These are phyloP conservation scores for Quercus aquifolioides DNA, from an alignment of 306 rosid species.

Conservation along the genomic window DNA sequence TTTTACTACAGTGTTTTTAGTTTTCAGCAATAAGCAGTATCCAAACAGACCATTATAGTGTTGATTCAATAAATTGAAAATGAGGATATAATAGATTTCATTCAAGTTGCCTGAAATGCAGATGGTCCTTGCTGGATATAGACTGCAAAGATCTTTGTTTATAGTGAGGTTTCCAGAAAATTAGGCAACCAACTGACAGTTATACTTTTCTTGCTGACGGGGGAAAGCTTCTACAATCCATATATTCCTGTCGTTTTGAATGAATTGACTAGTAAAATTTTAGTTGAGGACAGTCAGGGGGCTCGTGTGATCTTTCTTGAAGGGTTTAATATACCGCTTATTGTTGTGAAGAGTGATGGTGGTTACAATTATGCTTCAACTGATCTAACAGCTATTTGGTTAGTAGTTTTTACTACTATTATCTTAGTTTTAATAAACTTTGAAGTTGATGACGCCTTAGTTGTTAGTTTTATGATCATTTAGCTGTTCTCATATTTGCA, in stretches of 20 bases:
- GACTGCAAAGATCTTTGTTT: neutral
- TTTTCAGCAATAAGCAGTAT: too few relatives aligned
- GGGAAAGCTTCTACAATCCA: slow-evolving; percentile 93
- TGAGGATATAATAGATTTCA: neutral
- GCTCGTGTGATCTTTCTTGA: slow-evolving; percentile 81
- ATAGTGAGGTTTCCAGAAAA: neutral
- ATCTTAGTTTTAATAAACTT: neutral
- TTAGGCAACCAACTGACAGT: neutral
- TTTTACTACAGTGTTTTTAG: too few relatives aligned
- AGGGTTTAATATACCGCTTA: slow-evolving; percentile 72
- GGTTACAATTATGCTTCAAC: slow-evolving; percentile 94
- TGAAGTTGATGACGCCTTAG: slow-evolving; percentile 6
- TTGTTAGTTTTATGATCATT: slow-evolving; percentile 13
- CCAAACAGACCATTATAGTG: neutral
- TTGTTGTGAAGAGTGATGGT: slow-evolving; percentile 95
- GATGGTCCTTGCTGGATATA: slow-evolving; percentile 5
- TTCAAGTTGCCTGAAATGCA: slow-evolving; percentile 9
- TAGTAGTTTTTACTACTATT: slow-evolving; percentile 13
- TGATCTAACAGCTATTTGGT: slow-evolving; percentile 88
- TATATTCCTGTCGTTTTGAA: slow-evolving; percentile 72
- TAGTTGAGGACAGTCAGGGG: slow-evolving; percentile 76
- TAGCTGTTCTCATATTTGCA: neutral
- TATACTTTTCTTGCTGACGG: slow-evolving; percentile 46
- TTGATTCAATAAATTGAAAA: neutral
- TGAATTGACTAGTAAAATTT: slow-evolving; percentile 53